Conservation (phyloP, 2,329 filamentous ascomycete genomes). For the Colletotrichum euphorbiae region DNA sequence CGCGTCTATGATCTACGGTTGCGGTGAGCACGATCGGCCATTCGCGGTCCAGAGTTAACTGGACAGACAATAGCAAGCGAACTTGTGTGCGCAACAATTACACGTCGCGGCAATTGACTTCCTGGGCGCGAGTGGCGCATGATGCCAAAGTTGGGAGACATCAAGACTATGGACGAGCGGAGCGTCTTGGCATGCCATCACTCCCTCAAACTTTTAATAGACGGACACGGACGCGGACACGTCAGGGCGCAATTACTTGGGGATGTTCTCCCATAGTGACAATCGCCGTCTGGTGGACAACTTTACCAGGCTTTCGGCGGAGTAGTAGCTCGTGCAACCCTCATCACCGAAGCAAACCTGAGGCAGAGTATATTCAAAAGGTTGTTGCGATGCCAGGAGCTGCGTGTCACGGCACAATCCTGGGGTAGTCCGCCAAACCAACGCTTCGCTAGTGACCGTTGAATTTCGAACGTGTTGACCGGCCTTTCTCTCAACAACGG, state of each 20-base stretch:
- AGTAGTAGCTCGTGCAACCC: neutral
- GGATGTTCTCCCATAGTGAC: neutral
- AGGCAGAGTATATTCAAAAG: slow-evolving; percentile 1
- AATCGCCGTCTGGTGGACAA: neutral
- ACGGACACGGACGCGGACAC: no score
- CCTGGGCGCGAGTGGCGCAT: neutral
- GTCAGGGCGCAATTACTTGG: neutral
- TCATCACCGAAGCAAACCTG: slow-evolving; percentile 5
- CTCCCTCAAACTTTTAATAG: neutral
- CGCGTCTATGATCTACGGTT: slow-evolving; percentile 20
- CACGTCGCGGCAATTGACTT: slow-evolving; percentile 29
- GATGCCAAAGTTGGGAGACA: neutral
- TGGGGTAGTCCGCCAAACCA: no score
- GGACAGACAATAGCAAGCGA: neutral
- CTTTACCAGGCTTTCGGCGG: neutral
- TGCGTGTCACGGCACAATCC: neutral
- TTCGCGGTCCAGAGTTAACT: no score
- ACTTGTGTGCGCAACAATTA: neutral
- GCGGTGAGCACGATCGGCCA: slow-evolving; percentile 6
- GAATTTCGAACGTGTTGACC: no score
- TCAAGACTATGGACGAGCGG: neutral
- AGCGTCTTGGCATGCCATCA: neutral
- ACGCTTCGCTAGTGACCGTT: no score
- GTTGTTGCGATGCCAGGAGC: slow-evolving; percentile 17
- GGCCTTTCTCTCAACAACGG: no score